Evolutionary conservation across 768 basidiomycete genomes (phyloP), one percentile per base, ranked within the genome.

Genomic region (Tylopilus rubrobrunneus): DNA sequence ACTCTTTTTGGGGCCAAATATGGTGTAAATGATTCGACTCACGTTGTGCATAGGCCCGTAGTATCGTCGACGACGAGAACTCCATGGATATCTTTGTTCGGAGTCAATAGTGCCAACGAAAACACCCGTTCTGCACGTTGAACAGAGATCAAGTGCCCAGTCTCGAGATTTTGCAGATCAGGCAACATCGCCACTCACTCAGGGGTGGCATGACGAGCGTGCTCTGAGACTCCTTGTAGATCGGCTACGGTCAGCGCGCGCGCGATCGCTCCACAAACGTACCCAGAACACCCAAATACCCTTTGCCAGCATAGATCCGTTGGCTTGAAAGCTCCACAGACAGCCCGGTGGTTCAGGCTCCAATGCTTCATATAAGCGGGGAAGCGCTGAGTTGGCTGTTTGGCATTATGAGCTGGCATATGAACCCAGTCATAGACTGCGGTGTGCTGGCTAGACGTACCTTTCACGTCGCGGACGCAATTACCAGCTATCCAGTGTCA

Each of bases 211-310:
- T 19, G 21, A 40, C 14, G 49, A 39, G 19, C 7, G 39, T 9
- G 17, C 21, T 12, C 34, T 21, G n/a, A 33, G 19, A 21, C 7
- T 37, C 15, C 28, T 21, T 29, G 36, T 21, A 10, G 47, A 52
- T 62, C 33, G 34, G 47, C 9, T 21, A 19, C 19, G 34, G n/a
- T 39, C 19, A 31, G 11, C 19, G 25, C 19, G 28, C 29, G 37
- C 2, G 19, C 15, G 43, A 60, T 63, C 53, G 61, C 61, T 56
- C 61, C 57, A 56, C 33, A 48, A 12, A 33, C 48, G 9, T 34
- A 48, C 60, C 36, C 34, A 14, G 36, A 25, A 29, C 44, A 15
- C 9, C 28, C 41, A 17, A 31, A 40, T 27, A 23, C 14, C 19
- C n/a, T 25, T 25, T 25, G 25, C 25, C 25, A 25, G 3, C 25